These are phyloP conservation scores for Zygoascus flipseniorum DNA, from an alignment of 805 yeast genomes.

Conservation along the genomic window DNA sequence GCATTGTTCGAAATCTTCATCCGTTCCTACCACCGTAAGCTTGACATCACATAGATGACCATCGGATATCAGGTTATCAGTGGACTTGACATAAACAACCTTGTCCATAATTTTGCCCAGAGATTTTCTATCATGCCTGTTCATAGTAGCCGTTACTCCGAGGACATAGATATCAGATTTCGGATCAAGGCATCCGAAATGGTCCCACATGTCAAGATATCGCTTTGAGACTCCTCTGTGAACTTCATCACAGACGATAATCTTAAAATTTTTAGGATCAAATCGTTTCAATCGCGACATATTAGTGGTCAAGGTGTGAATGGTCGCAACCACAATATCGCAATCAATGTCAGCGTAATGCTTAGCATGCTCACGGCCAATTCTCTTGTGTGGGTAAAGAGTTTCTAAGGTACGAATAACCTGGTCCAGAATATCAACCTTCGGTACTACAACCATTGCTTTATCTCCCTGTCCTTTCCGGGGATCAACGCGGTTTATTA, in stretches of 20 bases:
- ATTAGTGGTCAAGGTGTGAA: constrained; percentile 47
- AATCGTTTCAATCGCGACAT: constrained; percentile 41
- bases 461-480: constrained; percentile 26
- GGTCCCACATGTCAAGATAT: constrained; percentile 47
- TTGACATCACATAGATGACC: constrained; percentile 64
- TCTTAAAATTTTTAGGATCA: constrained; percentile 52
- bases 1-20: constrained; percentile 33
- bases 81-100: constrained; percentile 59
- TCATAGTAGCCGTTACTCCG: constrained; percentile 86
- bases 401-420: constrained; percentile 43
- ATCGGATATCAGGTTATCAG: constrained; percentile 56
- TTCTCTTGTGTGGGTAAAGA: constrained; percentile 42
- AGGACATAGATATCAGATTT: constrained; percentile 46
- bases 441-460: constrained; percentile 63
- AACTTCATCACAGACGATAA: constrained; percentile 82
- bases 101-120: constrained; percentile 58
- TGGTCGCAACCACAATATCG: constrained; percentile 71
- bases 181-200: constrained; percentile 44
- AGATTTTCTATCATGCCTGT: constrained; percentile 61
- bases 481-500: constrained; percentile 28
- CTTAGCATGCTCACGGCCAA: constrained; percentile 66
- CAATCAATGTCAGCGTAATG: constrained; percentile 30
- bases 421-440: constrained; percentile 70
- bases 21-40: constrained; percentile 49
- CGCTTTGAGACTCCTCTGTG: constrained; percentile 79